phyloP scores from a whole-genome alignment of 2,329 filamentous ascomycete species.

The Phaeosphaeriaceae sp. region DNA sequence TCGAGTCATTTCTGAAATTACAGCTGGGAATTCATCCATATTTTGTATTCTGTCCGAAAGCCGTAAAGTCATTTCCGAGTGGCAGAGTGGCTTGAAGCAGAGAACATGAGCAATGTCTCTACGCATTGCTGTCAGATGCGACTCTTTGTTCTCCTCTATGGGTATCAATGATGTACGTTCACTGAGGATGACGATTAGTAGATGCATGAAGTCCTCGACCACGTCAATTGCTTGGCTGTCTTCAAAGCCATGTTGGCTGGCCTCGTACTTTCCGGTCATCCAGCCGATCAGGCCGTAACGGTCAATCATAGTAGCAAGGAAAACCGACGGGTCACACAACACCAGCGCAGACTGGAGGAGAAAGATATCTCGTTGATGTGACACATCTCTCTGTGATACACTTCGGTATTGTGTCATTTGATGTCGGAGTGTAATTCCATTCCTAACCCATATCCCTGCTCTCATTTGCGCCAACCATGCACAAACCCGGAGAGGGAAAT shows the following conservation, averaged over 20 bases:
- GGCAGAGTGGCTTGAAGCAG: conserved; percentile 95
- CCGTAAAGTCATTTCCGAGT: conserved; percentile 86
- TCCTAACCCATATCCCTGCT: conserved; percentile 97
- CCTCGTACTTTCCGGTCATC: conserved; percentile 81
- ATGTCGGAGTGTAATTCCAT: conserved; percentile 93
- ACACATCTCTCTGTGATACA: conserved; percentile 86
- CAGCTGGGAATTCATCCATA: conserved; percentile 82
- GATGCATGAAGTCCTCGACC: conserved; percentile 92
- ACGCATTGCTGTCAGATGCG: conserved; percentile 74
- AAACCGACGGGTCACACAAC: conserved; percentile 79
- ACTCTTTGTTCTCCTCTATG: conserved; percentile 67
- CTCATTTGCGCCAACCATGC: conserved; percentile 99
- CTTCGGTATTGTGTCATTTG: conserved; percentile 94
- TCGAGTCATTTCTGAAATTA: conserved; percentile 84
- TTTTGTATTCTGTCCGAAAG: conserved; percentile 90
- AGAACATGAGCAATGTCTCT: conserved; percentile 92
- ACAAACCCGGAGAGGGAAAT: conserved; percentile 90
- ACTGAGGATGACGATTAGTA: conserved; percentile 88
- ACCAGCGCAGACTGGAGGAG: conserved; percentile 90
- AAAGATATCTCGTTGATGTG: conserved; percentile 93
- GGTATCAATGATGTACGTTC: conserved; percentile 83
- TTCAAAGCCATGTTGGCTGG: conserved; percentile 72
- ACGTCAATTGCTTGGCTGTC: conserved; percentile 89
- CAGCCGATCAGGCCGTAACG: conserved; percentile 87
- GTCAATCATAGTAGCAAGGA: conserved; percentile 88